Percentiles rank a stretch among this genome's conserved stretches.
phyloP scores from a whole-genome alignment of 1,139 yeast species.

The Diutina pseudorugosa region DNA sequence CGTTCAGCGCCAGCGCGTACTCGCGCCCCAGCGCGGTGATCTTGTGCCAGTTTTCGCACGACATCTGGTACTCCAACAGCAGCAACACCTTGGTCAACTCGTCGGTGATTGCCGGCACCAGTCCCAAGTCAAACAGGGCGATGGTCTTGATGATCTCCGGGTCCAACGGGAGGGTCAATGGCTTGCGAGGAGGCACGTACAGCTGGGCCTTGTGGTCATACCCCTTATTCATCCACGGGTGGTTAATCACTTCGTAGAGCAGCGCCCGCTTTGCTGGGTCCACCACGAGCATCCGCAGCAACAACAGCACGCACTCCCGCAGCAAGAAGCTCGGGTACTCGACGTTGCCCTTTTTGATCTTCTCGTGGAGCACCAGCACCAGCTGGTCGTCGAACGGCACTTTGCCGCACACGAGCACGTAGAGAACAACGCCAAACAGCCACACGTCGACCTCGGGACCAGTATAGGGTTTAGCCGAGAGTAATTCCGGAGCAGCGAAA shows the following conservation, averaged over 20 bases:
- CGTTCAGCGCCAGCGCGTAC: conserved; percentile 28
- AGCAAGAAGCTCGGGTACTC: conserved; percentile 83
- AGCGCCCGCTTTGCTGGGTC: conserved; percentile 75
- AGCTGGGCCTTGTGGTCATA: conserved; percentile 64
- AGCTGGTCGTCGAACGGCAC: conserved; percentile 97
- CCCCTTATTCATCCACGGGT: conserved; percentile 94
- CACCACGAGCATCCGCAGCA: conserved; percentile 85
- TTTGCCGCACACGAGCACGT: conserved; percentile 91
- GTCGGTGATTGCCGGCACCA: conserved; percentile 42
- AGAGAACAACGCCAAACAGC: conserved; percentile 95
- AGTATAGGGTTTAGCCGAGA: conserved; percentile 81
- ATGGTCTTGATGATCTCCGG: conserved; percentile 60
- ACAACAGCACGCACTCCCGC: conserved; percentile 68
- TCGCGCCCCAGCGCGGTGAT: conserved; percentile 25
- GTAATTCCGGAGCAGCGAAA: conserved; percentile 95
- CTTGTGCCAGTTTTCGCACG: conserved; percentile 51
- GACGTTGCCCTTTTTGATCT: conserved; percentile 84
- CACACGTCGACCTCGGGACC: conserved; percentile 98
- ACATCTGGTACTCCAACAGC: conserved; percentile 57
- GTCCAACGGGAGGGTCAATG: conserved; percentile 66
- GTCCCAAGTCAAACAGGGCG: conserved; percentile 70
- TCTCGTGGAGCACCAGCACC: conserved; percentile 85
- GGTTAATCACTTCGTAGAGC: conserved; percentile 65
- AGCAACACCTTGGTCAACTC: conserved; percentile 48
- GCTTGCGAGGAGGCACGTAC: conserved; percentile 65